Evolutionary conservation across 129 eudicot species (phyloP), one percentile per base, ranked within the genome.

Genomic region (Pittosporum tobira): DNA sequence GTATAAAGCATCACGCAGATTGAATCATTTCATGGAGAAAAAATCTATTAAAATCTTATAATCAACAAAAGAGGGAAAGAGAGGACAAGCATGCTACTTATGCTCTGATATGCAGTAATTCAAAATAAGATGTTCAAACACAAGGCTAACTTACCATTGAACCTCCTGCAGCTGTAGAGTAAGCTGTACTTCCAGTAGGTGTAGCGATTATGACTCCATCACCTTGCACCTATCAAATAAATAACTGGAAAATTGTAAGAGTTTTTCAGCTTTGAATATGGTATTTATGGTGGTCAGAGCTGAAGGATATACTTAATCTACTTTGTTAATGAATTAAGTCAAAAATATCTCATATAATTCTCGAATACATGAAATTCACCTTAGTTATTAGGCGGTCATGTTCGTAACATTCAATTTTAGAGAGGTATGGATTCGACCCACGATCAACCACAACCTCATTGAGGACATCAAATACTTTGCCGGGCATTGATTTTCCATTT

Each of bases 141-240:
- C 3, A 11, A 37, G 15, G 48, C 29, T 11, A 68, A 57, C 79
- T 71, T 77, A 91, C 99, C 99, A 91, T 87, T 30, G 99, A 91
- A 67, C 99, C 99, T 72, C 99, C 99, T 38, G 99, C 99, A n/a
- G 99, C 85, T 57, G 99, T 91, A 65, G 99, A 86, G 68, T 91
- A 91, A 78, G 99, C 99, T 30, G 99, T 91, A 71, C 99, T 91
- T 63, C 99, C 99, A 13, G 99, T 91, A 30, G 99, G 99, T 58
- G 99, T 91, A 36, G 99, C 99, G 43, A 91, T 82, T 51, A 91
- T 91, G 65, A 91, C 95, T 66, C 99, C 99, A 73, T 91, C 99
- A 29, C 94, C 99, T 87, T 91, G 99, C 51, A 91, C 99, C 99
- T 91, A 66, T 52, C 19, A 19, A 20, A 48, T 20, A 18, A 34